Conservation (phyloP, 441 rosid genomes). For the Euphorbia schlechtendalii region DNA sequence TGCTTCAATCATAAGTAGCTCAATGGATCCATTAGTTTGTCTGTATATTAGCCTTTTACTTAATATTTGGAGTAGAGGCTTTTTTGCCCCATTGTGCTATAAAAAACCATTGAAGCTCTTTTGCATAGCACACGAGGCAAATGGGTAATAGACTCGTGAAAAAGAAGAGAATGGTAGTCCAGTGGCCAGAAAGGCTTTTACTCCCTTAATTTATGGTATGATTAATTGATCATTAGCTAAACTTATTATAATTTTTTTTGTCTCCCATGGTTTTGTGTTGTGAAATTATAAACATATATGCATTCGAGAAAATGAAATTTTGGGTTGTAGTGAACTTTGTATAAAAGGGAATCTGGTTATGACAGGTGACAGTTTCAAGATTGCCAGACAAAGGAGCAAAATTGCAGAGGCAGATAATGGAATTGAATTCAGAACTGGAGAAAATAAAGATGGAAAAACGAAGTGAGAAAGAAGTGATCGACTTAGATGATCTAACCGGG, state of each 20-base stretch:
- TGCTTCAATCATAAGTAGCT: neutral
- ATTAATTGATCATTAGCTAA: too few species aligned
- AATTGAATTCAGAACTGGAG: constrained; percentile 51
- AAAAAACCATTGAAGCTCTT: too few species aligned
- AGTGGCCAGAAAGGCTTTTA: too few species aligned
- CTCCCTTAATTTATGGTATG: too few species aligned
- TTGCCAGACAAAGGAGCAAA: constrained; percentile 79
- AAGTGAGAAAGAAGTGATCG: constrained; percentile 34
- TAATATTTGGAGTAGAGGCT: neutral
- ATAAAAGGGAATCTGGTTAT: neutral
- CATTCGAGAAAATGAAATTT: neutral
- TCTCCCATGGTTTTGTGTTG: neutral
- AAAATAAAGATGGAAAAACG: constrained; percentile 31
- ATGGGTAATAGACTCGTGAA: too few species aligned
- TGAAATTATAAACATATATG: neutral
- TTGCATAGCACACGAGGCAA: too few species aligned
- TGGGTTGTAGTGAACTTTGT: neutral
- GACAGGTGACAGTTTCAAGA: constrained; percentile 55
- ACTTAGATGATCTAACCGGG: constrained; percentile 54
- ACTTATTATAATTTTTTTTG: too few species aligned
- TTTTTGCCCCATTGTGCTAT: too few species aligned
- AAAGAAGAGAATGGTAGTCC: too few species aligned
- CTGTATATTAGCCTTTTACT: neutral
- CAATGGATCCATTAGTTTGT: neutral
- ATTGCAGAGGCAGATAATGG: constrained; percentile 59